phyloP scores from a whole-genome alignment of 805 yeast species.

The Kodamaea hsintzibuensis region DNA sequence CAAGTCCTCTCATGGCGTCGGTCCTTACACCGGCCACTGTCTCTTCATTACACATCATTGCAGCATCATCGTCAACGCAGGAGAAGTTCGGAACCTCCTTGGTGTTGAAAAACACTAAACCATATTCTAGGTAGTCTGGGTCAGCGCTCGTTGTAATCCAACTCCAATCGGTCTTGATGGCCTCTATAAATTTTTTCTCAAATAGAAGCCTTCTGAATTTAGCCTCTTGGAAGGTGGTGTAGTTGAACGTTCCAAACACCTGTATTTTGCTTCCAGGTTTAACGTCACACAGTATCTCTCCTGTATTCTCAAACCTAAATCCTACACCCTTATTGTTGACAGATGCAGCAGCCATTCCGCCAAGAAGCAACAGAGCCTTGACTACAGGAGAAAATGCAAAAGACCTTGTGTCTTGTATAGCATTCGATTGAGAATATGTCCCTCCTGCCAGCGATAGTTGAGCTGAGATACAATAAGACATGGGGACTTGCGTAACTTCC shows the following conservation, averaged over 20 bases:
- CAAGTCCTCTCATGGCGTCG: neutral
- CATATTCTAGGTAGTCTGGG: conserved; percentile 11
- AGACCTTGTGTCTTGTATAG: neutral
- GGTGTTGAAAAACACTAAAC: conserved; percentile 18
- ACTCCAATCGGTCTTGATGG: conserved; percentile 1
- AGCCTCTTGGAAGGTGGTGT: conserved; percentile 17
- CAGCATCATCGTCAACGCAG: conserved; percentile 17
- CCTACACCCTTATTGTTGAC: neutral
- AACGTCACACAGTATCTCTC: conserved; percentile 18
- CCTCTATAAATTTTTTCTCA: neutral
- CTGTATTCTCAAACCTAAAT: conserved; percentile 8
- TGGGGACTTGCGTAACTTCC: conserved; percentile 14
- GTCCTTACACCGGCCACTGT: neutral
- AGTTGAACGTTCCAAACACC: conserved; percentile 17
- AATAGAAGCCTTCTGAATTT: conserved; percentile 11
- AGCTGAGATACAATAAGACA: conserved; percentile 20
- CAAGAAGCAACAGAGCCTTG: conserved; percentile 1
- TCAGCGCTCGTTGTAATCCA: neutral
- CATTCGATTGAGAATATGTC: conserved; percentile 14
- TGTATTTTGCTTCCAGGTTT: conserved; percentile 19
- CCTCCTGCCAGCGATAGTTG: conserved; percentile 18
- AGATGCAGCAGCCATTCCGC: neutral
- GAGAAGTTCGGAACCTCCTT: conserved; percentile 13
- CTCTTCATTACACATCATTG: conserved; percentile 10
- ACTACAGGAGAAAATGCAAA: conserved; percentile 2